Percentiles rank a stretch among this genome's conserved stretches.
phyloP scores from a whole-genome alignment of 495 filamentous ascomycete genomes.

The Annulohypoxylon stygium region DNA sequence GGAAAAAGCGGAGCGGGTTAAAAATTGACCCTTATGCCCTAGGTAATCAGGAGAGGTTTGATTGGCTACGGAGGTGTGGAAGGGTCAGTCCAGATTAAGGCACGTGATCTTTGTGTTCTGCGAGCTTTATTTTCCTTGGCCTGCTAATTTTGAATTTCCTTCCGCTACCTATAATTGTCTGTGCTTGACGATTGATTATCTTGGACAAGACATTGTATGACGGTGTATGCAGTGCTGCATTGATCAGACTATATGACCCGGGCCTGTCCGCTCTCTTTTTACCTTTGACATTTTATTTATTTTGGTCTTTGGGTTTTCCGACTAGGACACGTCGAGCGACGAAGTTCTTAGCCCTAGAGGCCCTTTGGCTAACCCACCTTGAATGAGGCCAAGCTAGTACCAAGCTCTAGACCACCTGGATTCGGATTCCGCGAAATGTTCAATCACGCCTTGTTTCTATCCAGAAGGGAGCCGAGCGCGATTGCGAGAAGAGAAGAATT shows the following conservation, averaged over 20 bases:
- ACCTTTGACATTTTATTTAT: not conserved
- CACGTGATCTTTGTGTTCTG: constrained; percentile 22
- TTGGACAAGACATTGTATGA: constrained; percentile 4
- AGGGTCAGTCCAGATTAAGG: not conserved
- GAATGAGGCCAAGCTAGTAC: not conserved
- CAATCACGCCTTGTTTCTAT: not conserved
- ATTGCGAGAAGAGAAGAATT: not conserved
- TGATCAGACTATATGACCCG: not conserved
- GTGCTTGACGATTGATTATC: too few species aligned
- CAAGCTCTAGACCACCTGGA: constrained; percentile 12
- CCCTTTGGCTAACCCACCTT: not conserved
- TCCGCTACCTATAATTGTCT: not conserved
- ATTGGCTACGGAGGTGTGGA: constrained; percentile 3
- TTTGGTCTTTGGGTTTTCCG: not conserved
- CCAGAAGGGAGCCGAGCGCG: not conserved
- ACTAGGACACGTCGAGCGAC: constrained; percentile 12
- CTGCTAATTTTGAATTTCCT: not conserved
- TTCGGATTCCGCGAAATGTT: not conserved
- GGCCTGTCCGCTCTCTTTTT: not conserved
- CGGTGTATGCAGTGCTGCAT: constrained; percentile 1
- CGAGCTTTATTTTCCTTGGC: not conserved
- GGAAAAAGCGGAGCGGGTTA: constrained; percentile 21
- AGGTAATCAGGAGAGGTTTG: not conserved
- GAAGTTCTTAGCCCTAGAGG: not conserved
- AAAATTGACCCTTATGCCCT: constrained; percentile 15